A percentile compares a stretch with the other conserved stretches of the same genome.
phyloP scores from a whole-genome alignment of 352 stramenopile genomes.

The Globisporangium spiculum region DNA sequence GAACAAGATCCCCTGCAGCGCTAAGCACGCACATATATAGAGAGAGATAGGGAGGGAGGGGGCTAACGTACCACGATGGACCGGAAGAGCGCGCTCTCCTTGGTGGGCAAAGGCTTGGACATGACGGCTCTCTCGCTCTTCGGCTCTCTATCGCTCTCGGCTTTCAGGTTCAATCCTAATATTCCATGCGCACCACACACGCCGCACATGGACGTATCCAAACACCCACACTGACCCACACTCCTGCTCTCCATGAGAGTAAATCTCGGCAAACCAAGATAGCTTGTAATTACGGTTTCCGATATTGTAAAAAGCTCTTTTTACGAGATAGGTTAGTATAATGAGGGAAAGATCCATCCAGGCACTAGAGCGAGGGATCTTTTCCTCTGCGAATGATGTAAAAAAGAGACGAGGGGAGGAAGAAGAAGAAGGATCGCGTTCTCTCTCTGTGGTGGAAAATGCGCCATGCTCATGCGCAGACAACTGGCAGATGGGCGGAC shows the following conservation, averaged over 20 bases:
- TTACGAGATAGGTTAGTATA: background rate
- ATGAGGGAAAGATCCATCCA: background rate
- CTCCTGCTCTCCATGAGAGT: background rate
- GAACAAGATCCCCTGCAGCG: background rate
- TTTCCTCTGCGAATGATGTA: background rate
- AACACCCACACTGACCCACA: constrained; percentile 4
- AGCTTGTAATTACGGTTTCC: background rate
- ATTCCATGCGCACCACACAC: constrained; percentile 8
- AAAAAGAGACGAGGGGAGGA: constrained; percentile 8
- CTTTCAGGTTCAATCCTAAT: background rate
- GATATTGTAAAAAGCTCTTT: background rate
- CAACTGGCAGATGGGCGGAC: background rate
- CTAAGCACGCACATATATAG: background rate
- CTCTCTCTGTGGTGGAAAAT: background rate
- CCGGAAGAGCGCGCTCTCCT: constrained; percentile 95
- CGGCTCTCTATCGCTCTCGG: background rate
- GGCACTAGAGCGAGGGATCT: background rate
- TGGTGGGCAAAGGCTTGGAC: constrained; percentile 86
- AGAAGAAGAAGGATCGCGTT: background rate
- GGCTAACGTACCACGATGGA: constrained; percentile 84
- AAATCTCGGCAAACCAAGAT: background rate
- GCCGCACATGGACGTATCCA: constrained; percentile 3
- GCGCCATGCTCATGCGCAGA: background rate
- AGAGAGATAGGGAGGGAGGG: background rate
- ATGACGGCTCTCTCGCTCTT: background rate